phyloP scores from a whole-genome alignment of 441 rosid species.

The Pelargonium citronellum region DNA sequence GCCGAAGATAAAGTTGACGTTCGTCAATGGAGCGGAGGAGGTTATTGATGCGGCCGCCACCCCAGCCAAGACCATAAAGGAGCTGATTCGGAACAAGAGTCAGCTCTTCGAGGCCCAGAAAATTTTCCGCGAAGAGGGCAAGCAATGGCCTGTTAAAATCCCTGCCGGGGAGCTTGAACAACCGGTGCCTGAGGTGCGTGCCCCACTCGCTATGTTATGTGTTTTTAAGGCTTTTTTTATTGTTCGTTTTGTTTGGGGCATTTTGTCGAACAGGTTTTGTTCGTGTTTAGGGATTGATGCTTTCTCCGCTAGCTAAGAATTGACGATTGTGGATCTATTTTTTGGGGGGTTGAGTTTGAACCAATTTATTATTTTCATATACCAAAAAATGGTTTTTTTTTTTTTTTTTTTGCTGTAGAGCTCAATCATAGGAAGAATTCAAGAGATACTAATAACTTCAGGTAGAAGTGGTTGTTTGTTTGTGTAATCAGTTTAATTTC shows the following conservation, averaged over 20 bases:
- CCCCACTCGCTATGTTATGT: neutral
- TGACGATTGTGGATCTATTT: neutral
- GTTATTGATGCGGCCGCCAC: neutral
- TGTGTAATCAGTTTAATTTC: too few species aligned
- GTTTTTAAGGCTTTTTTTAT: neutral
- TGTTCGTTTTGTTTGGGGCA: neutral
- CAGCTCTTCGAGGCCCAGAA: neutral
- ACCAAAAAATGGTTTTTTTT: neutral
- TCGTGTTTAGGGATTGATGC: neutral
- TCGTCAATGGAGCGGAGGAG: conserved; percentile 6
- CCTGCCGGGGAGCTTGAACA: conserved; percentile 3
- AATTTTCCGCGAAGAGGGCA: neutral
- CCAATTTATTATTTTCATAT: neutral
- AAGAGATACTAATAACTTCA: too few species aligned
- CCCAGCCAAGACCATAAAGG: neutral
- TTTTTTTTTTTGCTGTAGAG: neutral
- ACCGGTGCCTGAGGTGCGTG: neutral
- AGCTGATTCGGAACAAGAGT: neutral
- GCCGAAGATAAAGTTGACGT: neutral
- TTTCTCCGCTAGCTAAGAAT: neutral
- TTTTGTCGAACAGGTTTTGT: neutral
- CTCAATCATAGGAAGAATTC: neutral
- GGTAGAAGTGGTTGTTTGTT: too few species aligned
- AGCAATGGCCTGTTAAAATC: neutral
- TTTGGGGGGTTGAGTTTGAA: neutral